Evolutionary conservation across 305 asterid species (phyloP).

Genomic region (Plantago coronopus): DNA sequence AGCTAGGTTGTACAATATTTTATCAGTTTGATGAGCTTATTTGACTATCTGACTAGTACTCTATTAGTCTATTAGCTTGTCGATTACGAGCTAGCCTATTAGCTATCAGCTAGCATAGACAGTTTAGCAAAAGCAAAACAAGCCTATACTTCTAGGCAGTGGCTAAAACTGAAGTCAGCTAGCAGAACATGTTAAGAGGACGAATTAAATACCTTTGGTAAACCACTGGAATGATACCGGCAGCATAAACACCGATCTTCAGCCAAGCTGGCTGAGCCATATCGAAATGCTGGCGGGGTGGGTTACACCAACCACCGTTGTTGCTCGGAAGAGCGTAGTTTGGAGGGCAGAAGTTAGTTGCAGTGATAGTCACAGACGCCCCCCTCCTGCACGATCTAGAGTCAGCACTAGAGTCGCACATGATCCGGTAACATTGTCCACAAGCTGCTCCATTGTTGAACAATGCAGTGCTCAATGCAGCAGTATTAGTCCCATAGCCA

Average conservation of each 20-base stretch:
- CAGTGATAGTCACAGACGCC: slow-evolving; percentile 51
- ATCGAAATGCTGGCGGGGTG: slow-evolving; percentile 72
- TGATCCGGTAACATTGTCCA: slow-evolving; percentile 62
- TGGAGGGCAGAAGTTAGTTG: slow-evolving; percentile 70
- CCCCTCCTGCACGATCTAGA: slow-evolving; percentile 53
- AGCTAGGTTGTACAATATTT: too few species aligned
- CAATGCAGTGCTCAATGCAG: slow-evolving; percentile 65
- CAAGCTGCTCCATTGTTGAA: slow-evolving; percentile 68
- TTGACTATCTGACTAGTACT: background rate
- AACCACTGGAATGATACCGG: slow-evolving; percentile 64
- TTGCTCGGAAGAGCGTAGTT: slow-evolving; percentile 50
- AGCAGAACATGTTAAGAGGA: background rate
- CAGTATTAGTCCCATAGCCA: slow-evolving; percentile 64
- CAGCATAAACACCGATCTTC: slow-evolving; percentile 52
- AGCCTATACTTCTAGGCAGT: too few species aligned
- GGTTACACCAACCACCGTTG: slow-evolving; percentile 81
- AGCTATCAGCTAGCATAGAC: too few species aligned
- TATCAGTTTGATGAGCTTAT: background rate
- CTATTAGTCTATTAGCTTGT: background rate
- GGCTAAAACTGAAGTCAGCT: background rate
- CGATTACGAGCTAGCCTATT: too few species aligned
- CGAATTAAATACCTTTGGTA: slow-evolving; percentile 53
- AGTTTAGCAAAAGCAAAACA: too few species aligned
- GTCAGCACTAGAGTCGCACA: slow-evolving; percentile 46
- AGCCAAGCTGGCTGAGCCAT: slow-evolving; percentile 77